Conservation (phyloP, 75 land plant genomes). For the Ceratopteris richardii region DNA sequence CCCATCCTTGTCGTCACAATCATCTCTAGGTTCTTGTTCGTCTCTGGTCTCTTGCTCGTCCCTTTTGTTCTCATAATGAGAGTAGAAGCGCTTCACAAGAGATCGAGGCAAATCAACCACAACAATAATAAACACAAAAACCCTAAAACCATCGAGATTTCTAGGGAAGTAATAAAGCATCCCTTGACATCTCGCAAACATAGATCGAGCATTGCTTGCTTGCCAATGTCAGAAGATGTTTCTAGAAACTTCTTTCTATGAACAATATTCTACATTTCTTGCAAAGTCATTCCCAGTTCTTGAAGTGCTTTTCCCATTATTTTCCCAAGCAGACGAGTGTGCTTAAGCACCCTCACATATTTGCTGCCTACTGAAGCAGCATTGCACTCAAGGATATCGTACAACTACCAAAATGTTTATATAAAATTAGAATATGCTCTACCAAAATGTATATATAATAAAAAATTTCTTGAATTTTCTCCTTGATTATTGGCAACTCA, state of each 20-base stretch:
- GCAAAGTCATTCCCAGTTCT: slow-evolving; percentile 76
- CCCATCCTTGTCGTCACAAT: background rate
- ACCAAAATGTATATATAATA: no score
- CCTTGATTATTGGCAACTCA: no score
- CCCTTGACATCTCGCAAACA: slow-evolving; percentile 52
- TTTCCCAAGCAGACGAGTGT: slow-evolving; percentile 79
- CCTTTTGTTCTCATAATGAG: background rate
- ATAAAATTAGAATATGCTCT: no score
- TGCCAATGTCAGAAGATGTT: slow-evolving; percentile 18
- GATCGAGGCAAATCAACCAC: no score
- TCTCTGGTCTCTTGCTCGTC: background rate
- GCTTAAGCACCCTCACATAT: slow-evolving; percentile 56
- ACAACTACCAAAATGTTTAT: no score
- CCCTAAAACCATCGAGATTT: no score
- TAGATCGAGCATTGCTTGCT: slow-evolving; percentile 29
- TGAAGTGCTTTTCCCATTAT: slow-evolving; percentile 96
- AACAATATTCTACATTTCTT: slow-evolving; percentile 74
- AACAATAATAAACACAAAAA: no score
- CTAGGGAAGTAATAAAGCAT: no score
- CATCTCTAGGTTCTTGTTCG: background rate
- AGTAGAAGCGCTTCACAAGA: no score
- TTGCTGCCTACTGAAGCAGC: slow-evolving; percentile 49
- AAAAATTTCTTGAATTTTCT: no score
- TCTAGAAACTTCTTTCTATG: slow-evolving; percentile 57
- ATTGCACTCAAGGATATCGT: no score